A percentile compares a stretch with the other conserved stretches of the same genome.
These are phyloP conservation scores for Fonsecaea nubica DNA, from an alignment of 2,329 filamentous ascomycete species.

Conservation along the genomic window DNA sequence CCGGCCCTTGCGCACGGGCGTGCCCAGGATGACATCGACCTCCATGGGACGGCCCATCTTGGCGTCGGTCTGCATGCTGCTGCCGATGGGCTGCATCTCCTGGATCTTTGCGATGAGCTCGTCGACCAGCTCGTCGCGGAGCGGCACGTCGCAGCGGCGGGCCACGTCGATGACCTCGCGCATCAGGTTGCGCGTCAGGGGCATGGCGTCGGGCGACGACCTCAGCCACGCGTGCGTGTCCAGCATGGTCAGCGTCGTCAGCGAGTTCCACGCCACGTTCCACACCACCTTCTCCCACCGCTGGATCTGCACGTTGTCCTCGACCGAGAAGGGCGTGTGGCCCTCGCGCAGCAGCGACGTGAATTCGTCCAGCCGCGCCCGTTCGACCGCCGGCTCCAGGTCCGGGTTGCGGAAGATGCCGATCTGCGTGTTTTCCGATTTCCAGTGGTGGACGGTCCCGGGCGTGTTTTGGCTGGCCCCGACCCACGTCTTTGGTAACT, in stretches of 20 bases:
- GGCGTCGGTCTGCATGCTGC: conserved; percentile 56
- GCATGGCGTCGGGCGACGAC: conserved; percentile 49
- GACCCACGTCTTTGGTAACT: conserved; percentile 55
- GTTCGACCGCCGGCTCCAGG: conserved; percentile 44
- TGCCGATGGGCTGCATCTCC: conserved; percentile 50
- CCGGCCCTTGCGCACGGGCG: conserved; percentile 49
- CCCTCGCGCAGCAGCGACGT: conserved; percentile 51
- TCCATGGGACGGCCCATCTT: conserved; percentile 53
- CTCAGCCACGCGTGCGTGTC: conserved; percentile 53
- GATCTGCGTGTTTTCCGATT: conserved; percentile 62
- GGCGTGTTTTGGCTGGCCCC: conserved; percentile 59
- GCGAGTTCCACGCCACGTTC: conserved; percentile 52
- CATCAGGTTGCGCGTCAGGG: conserved; percentile 51
- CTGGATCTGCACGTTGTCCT: conserved; percentile 47
- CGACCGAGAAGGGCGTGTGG: conserved; percentile 48
- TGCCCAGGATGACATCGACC: conserved; percentile 56
- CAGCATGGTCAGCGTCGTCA: conserved; percentile 52
- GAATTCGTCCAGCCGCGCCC: conserved; percentile 51
- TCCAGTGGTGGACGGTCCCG: conserved; percentile 58
- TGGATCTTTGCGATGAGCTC: conserved; percentile 49
- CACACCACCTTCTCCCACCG: conserved; percentile 53
- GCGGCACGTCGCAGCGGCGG: conserved; percentile 47
- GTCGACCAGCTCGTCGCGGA: conserved; percentile 49
- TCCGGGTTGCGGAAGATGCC: conserved; percentile 57
- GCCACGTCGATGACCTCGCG: conserved; percentile 53